phyloP scores from a whole-genome alignment of 2,329 filamentous ascomycete species.

The Phyllosticta citrichinensis region DNA sequence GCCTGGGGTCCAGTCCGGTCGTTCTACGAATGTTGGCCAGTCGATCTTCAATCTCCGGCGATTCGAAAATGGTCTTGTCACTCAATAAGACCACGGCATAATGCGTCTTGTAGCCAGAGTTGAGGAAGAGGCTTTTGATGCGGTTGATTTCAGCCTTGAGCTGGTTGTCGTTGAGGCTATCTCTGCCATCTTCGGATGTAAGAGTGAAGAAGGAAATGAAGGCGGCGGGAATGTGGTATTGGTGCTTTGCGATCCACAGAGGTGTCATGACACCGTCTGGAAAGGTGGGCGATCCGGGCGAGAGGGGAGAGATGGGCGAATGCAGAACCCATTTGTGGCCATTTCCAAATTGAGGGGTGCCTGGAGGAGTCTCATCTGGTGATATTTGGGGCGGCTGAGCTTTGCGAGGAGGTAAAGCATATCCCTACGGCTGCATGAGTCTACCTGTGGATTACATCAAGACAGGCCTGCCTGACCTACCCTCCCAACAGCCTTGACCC shows the following conservation, averaged over 20 bases:
- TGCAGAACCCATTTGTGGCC: constrained; percentile 51
- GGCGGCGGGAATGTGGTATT: constrained; percentile 69
- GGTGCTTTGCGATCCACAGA: constrained; percentile 82
- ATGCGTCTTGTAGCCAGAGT: constrained; percentile 66
- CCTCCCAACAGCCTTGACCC: constrained; percentile 65
- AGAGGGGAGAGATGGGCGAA: constrained; percentile 84
- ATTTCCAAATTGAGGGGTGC: constrained; percentile 42
- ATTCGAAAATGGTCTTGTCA: constrained; percentile 52
- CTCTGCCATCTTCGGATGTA: constrained; percentile 59
- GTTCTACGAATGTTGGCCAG: constrained; percentile 68
- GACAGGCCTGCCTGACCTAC: constrained; percentile 47
- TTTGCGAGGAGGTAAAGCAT: constrained; percentile 51
- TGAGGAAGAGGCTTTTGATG: constrained; percentile 57
- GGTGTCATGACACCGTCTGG: constrained; percentile 81
- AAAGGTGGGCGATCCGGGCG: constrained; percentile 70
- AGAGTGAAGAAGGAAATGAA: constrained; percentile 75
- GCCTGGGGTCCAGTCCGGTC: constrained; percentile 72
- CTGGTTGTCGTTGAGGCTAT: constrained; percentile 73
- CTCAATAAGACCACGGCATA: constrained; percentile 70
- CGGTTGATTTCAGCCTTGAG: constrained; percentile 79
- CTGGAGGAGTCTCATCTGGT: constrained; percentile 39
- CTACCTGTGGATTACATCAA: constrained; percentile 15
- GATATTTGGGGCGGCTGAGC: constrained; percentile 48
- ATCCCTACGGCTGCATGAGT: constrained; percentile 32
- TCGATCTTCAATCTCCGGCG: constrained; percentile 60